Conservation (phyloP, 1,284 basidiomycete genomes). For the Exobasidium rhododendri region DNA sequence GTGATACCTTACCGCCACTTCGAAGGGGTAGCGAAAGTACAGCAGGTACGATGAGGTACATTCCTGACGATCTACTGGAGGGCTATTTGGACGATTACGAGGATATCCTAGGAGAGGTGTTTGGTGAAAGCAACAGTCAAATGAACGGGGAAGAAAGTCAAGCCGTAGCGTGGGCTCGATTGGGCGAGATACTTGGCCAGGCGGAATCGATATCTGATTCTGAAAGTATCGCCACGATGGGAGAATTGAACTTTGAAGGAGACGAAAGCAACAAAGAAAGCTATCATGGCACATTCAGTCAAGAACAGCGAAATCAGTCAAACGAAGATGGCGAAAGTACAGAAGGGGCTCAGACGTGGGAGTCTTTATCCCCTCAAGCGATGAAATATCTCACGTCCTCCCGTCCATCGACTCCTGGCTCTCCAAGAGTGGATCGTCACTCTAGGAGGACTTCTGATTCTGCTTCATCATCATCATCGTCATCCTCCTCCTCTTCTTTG, state of each 20-base stretch:
- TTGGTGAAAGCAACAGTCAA: constrained; percentile 34
- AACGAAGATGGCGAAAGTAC: constrained; percentile 27
- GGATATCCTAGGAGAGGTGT: constrained; percentile 60
- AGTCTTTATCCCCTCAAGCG: constrained; percentile 49
- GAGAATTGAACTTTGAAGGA: constrained; percentile 1
- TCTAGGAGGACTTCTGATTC: constrained; percentile 23
- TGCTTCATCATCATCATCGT: constrained; percentile 1
- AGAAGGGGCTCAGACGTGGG: constrained; percentile 33
- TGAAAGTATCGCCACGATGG: constrained; percentile 10
- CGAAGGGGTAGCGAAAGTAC: constrained; percentile 49
- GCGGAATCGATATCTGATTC: constrained; percentile 20
- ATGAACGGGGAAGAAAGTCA: constrained; percentile 16
- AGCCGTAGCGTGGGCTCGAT: constrained; percentile 40
- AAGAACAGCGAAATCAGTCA: constrained; percentile 15
- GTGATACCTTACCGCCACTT: constrained; percentile 60
- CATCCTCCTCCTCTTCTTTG: no score
- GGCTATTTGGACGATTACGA: constrained; percentile 62
- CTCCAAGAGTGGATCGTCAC: constrained; percentile 23
- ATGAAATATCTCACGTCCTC: constrained; percentile 39
- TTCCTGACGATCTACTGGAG: constrained; percentile 59
- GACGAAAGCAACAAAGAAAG: not conserved
- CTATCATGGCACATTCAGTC: constrained; percentile 15
- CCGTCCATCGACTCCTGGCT: constrained; percentile 10
- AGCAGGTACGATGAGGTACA: constrained; percentile 56
- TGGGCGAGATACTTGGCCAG: constrained; percentile 46